Conservation (phyloP, 1,139 yeast species). For the Suhomyces maxii region DNA sequence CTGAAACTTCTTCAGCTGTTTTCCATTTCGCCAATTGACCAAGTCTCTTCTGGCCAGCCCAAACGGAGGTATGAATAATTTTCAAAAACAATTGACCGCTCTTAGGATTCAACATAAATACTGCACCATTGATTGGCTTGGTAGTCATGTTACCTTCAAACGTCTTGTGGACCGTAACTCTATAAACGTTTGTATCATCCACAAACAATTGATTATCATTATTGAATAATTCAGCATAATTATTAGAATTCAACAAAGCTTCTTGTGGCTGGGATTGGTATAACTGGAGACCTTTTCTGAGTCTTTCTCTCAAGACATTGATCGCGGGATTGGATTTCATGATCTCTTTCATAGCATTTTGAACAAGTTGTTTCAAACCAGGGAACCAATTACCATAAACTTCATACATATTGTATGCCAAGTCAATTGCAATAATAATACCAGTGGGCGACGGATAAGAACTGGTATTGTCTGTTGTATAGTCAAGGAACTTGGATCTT, state of each 20-base stretch:
- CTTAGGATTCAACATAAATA: slow-evolving; percentile 85
- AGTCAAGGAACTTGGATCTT: slow-evolving; percentile 88
- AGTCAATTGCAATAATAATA: slow-evolving; percentile 82
- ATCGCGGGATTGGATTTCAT: slow-evolving; percentile 96
- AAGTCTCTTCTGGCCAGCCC: slow-evolving; percentile 96
- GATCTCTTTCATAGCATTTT: slow-evolving; percentile 88
- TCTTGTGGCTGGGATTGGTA: slow-evolving; percentile 94
- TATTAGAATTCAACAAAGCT: slow-evolving; percentile 83
- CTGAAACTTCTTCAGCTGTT: slow-evolving; percentile 97
- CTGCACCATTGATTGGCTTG: slow-evolving; percentile 91
- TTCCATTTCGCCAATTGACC: slow-evolving; percentile 97
- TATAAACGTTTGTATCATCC: slow-evolving; percentile 90
- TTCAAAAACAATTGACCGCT: slow-evolving; percentile 87
- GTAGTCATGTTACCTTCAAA: slow-evolving; percentile 92
- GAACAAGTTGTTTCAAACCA: slow-evolving; percentile 86
- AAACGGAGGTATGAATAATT: slow-evolving; percentile 89
- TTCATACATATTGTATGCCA: slow-evolving; percentile 94
- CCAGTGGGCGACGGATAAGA: slow-evolving; percentile 95
- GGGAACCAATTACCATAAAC: slow-evolving; percentile 98
- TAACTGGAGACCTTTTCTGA: slow-evolving; percentile 88
- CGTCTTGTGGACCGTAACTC: slow-evolving; percentile 92
- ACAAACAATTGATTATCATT: slow-evolving; percentile 80
- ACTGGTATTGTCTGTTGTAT: slow-evolving; percentile 83
- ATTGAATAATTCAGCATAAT: slow-evolving; percentile 87
- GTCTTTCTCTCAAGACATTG: slow-evolving; percentile 87